phyloP scores from a whole-genome alignment of 164 flowering plant genomes.

The Liquidambar formosana region DNA sequence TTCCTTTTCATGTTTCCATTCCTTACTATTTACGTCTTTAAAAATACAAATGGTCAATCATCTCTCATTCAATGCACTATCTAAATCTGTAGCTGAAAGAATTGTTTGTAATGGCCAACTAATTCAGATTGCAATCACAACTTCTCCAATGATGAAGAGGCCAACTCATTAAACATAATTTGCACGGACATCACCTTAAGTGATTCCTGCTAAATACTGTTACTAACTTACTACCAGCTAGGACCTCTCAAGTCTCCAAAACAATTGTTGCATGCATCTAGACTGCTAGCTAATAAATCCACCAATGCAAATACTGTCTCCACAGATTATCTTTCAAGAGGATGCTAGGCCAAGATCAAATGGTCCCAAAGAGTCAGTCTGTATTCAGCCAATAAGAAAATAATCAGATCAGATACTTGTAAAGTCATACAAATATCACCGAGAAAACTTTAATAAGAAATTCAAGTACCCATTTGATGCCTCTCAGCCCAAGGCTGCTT shows the following conservation, averaged over 20 bases:
- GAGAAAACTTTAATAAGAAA: not conserved
- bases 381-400: constrained; percentile 17
- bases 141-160: no score
- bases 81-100: no score
- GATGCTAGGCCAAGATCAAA: constrained; percentile 56
- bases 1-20: no score
- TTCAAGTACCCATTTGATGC: constrained; percentile 61
- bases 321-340: constrained; percentile 30
- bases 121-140: no score
- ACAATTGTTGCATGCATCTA: not conserved
- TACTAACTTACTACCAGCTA: not conserved
- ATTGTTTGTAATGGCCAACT: no score
- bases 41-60: no score
- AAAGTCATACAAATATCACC: not conserved
- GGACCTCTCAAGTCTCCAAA: not conserved
- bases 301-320: constrained; percentile 43
- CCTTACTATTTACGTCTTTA: no score
- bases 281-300: constrained; percentile 32
- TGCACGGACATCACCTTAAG: no score
- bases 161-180: no score
- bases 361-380: constrained; percentile 69
- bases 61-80: no score
- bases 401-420: not conserved
- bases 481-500: constrained; percentile 57
- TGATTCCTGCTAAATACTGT: no score